Evolutionary conservation across 139 green algal species (phyloP), one percentile per base, ranked within the genome.

Genomic region (Chlamydomonas sp.): DNA sequence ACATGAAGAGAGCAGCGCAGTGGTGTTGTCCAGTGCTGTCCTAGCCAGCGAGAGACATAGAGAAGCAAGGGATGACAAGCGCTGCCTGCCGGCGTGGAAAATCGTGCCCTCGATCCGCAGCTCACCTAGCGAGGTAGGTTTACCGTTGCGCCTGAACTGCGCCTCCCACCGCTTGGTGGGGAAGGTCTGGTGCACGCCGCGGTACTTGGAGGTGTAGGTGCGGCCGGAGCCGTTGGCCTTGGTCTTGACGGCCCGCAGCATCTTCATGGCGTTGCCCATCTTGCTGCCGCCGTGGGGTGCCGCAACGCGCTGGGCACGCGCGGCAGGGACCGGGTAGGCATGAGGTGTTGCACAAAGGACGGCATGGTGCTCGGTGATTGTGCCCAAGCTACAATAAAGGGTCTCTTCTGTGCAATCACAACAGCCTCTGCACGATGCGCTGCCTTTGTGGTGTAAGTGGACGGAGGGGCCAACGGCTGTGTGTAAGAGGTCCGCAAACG

Each of bases 141-240:
- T 98, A 76, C 96, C 96, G 79, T 94, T 95, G 63, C 96, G 90
- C 57, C 96, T 88, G 82, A 98, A 98, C 91, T 98, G 96, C 61
- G 96, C 96, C 88, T 98, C 96, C 96, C 96, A 98, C 61, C 96
- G 93, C 81, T 92, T 93, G 0, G 96, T 98, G 77, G 96, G 96
- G 88, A 98, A 98, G 6, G 96, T 98, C 83, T 98, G 96, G 88
- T 98, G 96, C 74, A 98, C 96, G 18, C 96, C 96, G 1, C 96
- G 89, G 89, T 95, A 98, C 83, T 93, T 95, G 73, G 92, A 96
- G 8, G 96, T 98, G 93, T 96, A 98, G 10, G 92, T 96, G 49
- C 96, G 89, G 0, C 95, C 95, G 1, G 89, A 91, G 15, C 83
- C 87, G 77, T 90, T 90, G 59, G 64, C 67, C 79, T 91, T 90